Percentiles rank a stretch among this genome's conserved stretches.
phyloP scores from a whole-genome alignment of 352 stramenopile species.

The Pythium phragmiticola region DNA sequence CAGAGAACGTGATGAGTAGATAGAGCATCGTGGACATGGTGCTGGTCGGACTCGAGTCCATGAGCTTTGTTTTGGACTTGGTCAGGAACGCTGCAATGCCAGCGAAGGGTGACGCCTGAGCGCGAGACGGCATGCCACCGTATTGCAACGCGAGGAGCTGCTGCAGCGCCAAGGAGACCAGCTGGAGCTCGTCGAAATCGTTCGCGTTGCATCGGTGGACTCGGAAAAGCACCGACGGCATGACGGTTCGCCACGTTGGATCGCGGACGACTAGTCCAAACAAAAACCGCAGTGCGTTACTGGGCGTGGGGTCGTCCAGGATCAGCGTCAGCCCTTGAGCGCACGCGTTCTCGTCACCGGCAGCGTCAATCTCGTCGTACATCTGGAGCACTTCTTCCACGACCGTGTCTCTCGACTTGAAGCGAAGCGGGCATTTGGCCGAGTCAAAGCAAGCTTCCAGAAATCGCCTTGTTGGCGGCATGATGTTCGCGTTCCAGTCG shows the following conservation, averaged over 20 bases:
- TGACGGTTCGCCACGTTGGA: slow-evolving; percentile 17
- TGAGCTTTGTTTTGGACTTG: background rate
- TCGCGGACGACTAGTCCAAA: slow-evolving; percentile 34
- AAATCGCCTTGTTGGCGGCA: slow-evolving; percentile 27
- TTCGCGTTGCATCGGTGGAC: slow-evolving; percentile 29
- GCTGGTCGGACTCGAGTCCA: background rate
- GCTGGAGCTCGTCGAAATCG: slow-evolving; percentile 31
- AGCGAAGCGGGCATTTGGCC: slow-evolving; percentile 28
- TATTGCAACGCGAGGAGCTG: slow-evolving; percentile 4
- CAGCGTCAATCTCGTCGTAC: slow-evolving; percentile 35
- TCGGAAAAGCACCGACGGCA: slow-evolving; percentile 32
- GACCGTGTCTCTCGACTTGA: slow-evolving; percentile 24
- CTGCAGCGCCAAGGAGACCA: slow-evolving; percentile 20
- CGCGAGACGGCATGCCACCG: background rate
- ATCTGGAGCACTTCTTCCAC: slow-evolving; percentile 31
- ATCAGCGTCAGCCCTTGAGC: slow-evolving; percentile 8
- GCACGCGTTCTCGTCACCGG: slow-evolving; percentile 25
- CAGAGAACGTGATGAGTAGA: slow-evolving; percentile 31
- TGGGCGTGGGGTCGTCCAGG: slow-evolving; percentile 10
- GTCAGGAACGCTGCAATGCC: background rate
- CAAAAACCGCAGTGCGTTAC: slow-evolving; percentile 28
- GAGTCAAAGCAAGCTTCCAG: slow-evolving; percentile 14
- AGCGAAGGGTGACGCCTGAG: background rate
- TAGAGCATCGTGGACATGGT: slow-evolving; percentile 27
- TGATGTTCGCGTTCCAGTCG: slow-evolving; percentile 37